Percentiles rank a stretch among this genome's conserved stretches.
phyloP scores from a whole-genome alignment of 139 green algal genomes.

The Spirogloea muscicola region DNA sequence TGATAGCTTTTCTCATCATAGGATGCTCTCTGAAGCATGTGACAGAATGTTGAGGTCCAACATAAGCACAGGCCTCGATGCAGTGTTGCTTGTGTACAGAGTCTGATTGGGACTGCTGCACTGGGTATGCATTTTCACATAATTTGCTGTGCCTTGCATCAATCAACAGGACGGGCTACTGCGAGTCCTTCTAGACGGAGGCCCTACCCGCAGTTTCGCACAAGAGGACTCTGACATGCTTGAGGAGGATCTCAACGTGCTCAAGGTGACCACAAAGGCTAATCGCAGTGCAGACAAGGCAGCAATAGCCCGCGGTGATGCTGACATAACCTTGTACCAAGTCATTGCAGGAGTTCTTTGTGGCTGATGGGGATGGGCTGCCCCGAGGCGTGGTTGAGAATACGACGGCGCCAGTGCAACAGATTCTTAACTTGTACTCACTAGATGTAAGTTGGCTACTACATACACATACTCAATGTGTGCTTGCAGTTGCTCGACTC shows the following conservation, averaged over 20 bases:
- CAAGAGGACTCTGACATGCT: constrained; percentile 33
- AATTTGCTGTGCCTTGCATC: too few species aligned
- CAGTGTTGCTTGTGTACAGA: neutral
- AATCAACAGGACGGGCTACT: constrained; percentile 30
- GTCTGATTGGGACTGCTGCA: neutral
- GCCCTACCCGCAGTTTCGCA: constrained; percentile 25
- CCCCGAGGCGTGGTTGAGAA: constrained; percentile 32
- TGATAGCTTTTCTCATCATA: too few species aligned
- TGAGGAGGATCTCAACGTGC: constrained; percentile 35
- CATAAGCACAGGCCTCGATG: neutral
- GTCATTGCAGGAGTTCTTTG: constrained; percentile 42
- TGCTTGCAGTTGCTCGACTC: neutral
- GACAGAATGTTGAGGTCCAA: neutral
- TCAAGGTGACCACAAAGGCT: constrained; percentile 35
- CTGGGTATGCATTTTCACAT: too few species aligned
- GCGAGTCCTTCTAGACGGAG: constrained; percentile 45
- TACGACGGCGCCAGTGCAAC: constrained; percentile 4
- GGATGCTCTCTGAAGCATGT: neutral
- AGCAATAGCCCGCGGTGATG: neutral
- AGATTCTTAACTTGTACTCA: constrained; percentile 40
- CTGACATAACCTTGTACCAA: neutral
- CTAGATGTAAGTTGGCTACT: constrained; percentile 29
- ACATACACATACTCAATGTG: neutral
- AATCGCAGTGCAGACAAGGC: neutral
- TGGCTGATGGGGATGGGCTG: constrained; percentile 38